Percentiles rank a stretch among this genome's conserved stretches.
These are phyloP conservation scores for Spergularia azorica DNA, from an alignment of 179 eudicot species.

Conservation along the genomic window DNA sequence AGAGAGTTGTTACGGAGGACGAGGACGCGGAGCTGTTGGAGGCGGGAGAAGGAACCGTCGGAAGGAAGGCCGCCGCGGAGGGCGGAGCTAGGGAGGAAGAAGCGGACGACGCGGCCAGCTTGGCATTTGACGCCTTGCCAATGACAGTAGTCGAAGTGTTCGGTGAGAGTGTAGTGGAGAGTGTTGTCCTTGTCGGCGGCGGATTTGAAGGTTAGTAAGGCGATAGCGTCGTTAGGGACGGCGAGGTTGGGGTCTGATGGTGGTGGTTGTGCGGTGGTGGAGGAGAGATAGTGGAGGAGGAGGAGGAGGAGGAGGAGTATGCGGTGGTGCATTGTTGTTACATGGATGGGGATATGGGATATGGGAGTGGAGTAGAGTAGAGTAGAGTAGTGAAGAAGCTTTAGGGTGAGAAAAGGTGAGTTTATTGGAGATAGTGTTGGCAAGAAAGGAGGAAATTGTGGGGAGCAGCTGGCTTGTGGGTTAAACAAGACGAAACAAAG, in stretches of 20 bases:
- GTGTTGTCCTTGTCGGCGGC: slow-evolving; percentile 62
- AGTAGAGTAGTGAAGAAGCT: neutral
- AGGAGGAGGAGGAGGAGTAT: slow-evolving; percentile 26
- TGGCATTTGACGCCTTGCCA: slow-evolving; percentile 87
- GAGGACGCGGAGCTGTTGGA: slow-evolving; percentile 77
- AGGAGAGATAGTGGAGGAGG: slow-evolving; percentile 7
- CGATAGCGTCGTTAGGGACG: slow-evolving; percentile 62
- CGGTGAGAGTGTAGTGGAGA: slow-evolving; percentile 60
- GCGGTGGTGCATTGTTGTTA: slow-evolving; percentile 7
- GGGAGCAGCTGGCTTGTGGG: slow-evolving; percentile 16
- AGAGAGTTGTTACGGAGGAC: slow-evolving; percentile 70
- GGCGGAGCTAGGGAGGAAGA: slow-evolving; percentile 33
- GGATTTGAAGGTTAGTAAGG: slow-evolving; percentile 63
- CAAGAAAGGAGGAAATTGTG: slow-evolving; percentile 1
- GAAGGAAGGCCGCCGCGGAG: slow-evolving; percentile 60
- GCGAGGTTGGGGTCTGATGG: slow-evolving; percentile 11
- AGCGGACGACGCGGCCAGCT: slow-evolving; percentile 58
- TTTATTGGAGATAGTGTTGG: neutral
- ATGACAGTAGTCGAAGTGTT: slow-evolving; percentile 59
- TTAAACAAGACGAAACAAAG: no score
- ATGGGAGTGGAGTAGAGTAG: neutral
- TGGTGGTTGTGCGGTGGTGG: slow-evolving; percentile 15
- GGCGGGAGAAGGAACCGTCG: slow-evolving; percentile 41
- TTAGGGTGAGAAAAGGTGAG: neutral
- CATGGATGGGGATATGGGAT: neutral